Base-by-base conservation (phyloP, 257 asterid species). In the Petrea volubilis region DNA sequence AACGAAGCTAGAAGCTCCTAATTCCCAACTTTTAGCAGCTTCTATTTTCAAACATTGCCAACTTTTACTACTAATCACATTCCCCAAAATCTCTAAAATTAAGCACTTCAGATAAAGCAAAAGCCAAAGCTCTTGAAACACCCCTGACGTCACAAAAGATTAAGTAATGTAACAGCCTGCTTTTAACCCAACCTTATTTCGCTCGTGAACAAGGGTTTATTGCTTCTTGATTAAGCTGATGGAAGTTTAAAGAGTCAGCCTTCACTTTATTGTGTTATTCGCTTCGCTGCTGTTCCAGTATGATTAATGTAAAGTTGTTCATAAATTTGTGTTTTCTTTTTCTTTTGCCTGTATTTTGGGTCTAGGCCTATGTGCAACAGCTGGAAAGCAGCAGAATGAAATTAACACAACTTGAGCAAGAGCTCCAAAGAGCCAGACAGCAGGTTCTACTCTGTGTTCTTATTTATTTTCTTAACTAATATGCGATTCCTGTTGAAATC, bases 371-470 rank as follows among this genome's bases (percentile, higher is more conserved):
- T 84, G 98, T 95, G 53, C 98, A 95, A 73, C 98, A 95, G 77
- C 88, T 94, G 46, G 99, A 94, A 74, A 94, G 91, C 90, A 94
- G 99, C 86, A 85, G 98, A 87, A 94, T 94, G 99, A 94, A 94
- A 83, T 77, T 94, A 82, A 91, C 99, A 43, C 99, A 94, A 79
- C 98, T 94, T 73, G 99, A 94, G 77, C 99, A 94, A 81, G 99
- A 94, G 83, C 96, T 94, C 75, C 99, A 94, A 84, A 88, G 99
- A 75, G 99, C 99, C 64, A 84, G 99, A 68, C 99, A 94, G 76
- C 99, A 94, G 98, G 99, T 91, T 73, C 29, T 17, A 73, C 75
- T 28, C 62, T 62, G 56, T 58, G 41, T 33, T 59, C 61, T 71
- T 47, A 3, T 31, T 36, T 12, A 43, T 36, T 58, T 57, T 62